phyloP scores from a whole-genome alignment of 768 basidiomycete species.

The Leucocoprinus sp. region DNA sequence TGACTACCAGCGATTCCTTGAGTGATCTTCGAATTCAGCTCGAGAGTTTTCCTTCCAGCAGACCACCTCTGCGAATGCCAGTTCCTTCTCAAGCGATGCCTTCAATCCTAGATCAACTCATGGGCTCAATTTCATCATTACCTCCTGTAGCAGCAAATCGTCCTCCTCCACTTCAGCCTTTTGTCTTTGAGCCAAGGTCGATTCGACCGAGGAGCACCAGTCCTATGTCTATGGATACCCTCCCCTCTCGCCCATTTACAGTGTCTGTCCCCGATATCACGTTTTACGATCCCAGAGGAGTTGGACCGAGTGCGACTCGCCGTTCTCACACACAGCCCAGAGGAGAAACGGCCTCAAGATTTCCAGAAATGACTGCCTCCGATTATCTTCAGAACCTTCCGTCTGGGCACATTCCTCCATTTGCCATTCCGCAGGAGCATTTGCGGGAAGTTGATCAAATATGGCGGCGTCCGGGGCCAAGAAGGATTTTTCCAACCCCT shows the following conservation, averaged over 20 bases:
- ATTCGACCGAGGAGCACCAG: slow-evolving; percentile 13
- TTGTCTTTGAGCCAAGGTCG: slow-evolving; percentile 13
- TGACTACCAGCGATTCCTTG: slow-evolving; percentile 22
- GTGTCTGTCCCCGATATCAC: slow-evolving; percentile 8
- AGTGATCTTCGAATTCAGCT: slow-evolving; percentile 20
- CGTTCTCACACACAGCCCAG: neutral
- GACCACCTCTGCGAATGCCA: slow-evolving; percentile 23
- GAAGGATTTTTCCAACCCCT: neutral
- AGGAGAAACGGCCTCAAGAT: neutral
- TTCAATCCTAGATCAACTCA: slow-evolving; percentile 51
- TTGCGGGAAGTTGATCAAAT: slow-evolving; percentile 5
- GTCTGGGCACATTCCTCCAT: neutral
- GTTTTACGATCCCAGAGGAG: neutral
- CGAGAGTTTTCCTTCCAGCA: slow-evolving; percentile 17
- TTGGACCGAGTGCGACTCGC: neutral
- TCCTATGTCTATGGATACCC: slow-evolving; percentile 12
- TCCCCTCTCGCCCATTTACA: slow-evolving; percentile 11
- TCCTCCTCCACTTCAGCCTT: slow-evolving; percentile 13
- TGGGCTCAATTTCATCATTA: slow-evolving; percentile 41
- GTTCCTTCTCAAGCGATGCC: slow-evolving; percentile 41
- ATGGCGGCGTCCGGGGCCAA: neutral
- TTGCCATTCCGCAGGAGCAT: neutral
- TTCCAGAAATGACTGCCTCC: neutral
- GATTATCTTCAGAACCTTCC: slow-evolving; percentile 2
- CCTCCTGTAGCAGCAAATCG: slow-evolving; percentile 9